Evolutionary conservation across 495 filamentous ascomycete genomes (phyloP).

Genomic region (Copromyces sp.): DNA sequence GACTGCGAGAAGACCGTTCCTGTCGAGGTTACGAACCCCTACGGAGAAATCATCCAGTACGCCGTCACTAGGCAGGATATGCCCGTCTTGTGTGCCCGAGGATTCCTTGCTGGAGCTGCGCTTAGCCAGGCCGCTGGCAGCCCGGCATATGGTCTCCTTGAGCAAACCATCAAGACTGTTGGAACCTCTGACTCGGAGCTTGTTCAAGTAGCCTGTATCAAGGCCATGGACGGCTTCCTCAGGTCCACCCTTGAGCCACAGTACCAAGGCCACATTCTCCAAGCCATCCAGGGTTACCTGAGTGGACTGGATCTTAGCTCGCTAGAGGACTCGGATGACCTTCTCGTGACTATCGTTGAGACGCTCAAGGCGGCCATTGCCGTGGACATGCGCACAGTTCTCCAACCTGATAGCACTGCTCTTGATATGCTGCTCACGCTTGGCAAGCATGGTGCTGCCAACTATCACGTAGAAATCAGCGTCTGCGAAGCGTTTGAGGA

Average conservation of each 20-base stretch:
- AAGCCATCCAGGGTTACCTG: conserved; percentile 67
- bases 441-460: conserved; percentile 75
- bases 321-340: conserved; percentile 74
- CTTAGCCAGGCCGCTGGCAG: conserved; percentile 47
- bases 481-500: conserved; percentile 88
- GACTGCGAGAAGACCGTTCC: conserved; percentile 60
- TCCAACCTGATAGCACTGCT: conserved; percentile 53
- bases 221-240: conserved; percentile 75
- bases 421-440: conserved; percentile 83
- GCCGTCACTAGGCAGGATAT: conserved; percentile 54
- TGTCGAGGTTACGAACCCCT: conserved; percentile 54
- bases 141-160: conserved; percentile 45
- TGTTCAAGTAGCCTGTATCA: conserved; percentile 85
- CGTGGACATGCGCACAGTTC: conserved; percentile 59
- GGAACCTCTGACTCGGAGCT: conserved; percentile 67
- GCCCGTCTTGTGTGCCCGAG: conserved; percentile 67
- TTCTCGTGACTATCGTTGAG: conserved; percentile 83
- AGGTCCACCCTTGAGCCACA: conserved; percentile 41
- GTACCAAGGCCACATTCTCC: conserved; percentile 64
- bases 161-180: conserved; percentile 66
- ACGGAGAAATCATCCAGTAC: conserved; percentile 67
- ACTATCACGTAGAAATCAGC: conserved; percentile 74
- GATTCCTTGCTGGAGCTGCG: conserved; percentile 71
- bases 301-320: conserved; percentile 70
- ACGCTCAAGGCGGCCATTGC: conserved; percentile 75